phyloP scores from a whole-genome alignment of 164 flowering plant genomes.

The Piper betle region DNA sequence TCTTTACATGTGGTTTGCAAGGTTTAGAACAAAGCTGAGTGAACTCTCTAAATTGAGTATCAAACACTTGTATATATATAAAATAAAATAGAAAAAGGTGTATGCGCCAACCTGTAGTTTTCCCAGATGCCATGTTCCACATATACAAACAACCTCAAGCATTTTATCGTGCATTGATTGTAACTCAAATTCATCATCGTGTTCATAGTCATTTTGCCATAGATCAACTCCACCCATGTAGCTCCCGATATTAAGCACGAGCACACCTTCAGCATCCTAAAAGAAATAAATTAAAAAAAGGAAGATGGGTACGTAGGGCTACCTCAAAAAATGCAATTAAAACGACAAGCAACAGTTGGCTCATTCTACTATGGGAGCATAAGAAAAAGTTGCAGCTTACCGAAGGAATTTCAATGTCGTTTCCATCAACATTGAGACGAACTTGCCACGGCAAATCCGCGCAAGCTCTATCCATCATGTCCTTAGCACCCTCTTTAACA shows the following conservation, averaged over 20 bases:
- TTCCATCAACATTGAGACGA: conserved; percentile 70
- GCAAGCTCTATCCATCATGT: conserved; percentile 71
- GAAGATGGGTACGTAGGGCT: too few relatives aligned
- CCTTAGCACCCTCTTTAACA: conserved; percentile 74
- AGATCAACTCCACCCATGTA: conserved; percentile 80
- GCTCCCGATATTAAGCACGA: conserved; percentile 68
- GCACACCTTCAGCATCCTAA: conserved; percentile 64
- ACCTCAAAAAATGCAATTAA: neutral
- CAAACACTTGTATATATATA: neutral
- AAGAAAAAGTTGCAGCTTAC: conserved; percentile 14
- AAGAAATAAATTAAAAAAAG: neutral
- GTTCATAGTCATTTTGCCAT: conserved; percentile 71
- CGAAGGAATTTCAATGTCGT: conserved; percentile 43
- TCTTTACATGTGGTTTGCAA: too few relatives aligned
- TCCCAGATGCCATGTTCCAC: conserved; percentile 81
- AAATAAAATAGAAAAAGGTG: neutral
- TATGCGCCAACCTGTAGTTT: conserved; percentile 48
- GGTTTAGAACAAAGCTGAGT: too few relatives aligned
- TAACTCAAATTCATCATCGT: conserved; percentile 49
- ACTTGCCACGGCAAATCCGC: conserved; percentile 72
- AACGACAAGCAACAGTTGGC: neutral
- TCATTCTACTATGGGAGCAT: neutral
- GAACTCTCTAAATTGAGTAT: too few relatives aligned
- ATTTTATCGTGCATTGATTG: conserved; percentile 66
- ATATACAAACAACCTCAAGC: conserved; percentile 59